phyloP scores from a whole-genome alignment of 2,329 filamentous ascomycete genomes.

The Nannizziopsis barbatae region DNA sequence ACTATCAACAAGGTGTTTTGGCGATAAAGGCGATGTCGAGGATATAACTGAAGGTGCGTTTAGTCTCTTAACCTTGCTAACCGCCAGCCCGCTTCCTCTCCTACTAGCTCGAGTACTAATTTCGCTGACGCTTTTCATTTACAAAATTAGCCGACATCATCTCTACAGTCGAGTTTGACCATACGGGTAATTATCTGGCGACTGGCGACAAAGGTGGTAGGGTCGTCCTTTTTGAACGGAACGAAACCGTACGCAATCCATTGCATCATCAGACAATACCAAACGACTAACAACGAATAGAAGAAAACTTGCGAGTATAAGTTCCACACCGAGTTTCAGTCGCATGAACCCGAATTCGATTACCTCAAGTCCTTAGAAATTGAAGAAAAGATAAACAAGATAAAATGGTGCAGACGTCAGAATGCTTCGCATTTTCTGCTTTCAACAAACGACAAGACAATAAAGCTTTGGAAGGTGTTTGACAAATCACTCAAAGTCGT shows the following conservation, averaged over 20 bases:
- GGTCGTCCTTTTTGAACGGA: constrained; percentile 52
- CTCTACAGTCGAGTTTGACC: constrained; percentile 43
- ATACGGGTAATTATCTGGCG: constrained; percentile 43
- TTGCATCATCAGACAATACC: background rate
- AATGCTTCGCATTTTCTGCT: constrained; percentile 97
- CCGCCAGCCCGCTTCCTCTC: background rate
- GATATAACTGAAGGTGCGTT: constrained; percentile 84
- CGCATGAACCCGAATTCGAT: constrained; percentile 97
- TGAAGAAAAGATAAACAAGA: constrained; percentile 99
- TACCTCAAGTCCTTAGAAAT: constrained; percentile 99
- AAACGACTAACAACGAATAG: constrained; percentile 37
- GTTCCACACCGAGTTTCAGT: constrained; percentile 99
- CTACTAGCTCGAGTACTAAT: background rate
- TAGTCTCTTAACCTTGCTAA: no score
- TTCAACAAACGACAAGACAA: constrained; percentile 98
- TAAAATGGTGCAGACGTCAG: constrained; percentile 97
- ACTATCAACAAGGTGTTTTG: constrained; percentile 65
- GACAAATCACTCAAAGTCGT: constrained; percentile 99
- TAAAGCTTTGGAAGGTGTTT: constrained; percentile 99
- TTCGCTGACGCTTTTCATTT: no score
- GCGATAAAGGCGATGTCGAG: constrained; percentile 98
- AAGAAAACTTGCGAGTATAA: constrained; percentile 99
- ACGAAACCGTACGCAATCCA: constrained; percentile 66
- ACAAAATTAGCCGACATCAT: constrained; percentile 38
- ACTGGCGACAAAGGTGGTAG: constrained; percentile 43